phyloP scores from a whole-genome alignment of 345 rosid genomes.

The Eucalyptus cloeziana region DNA sequence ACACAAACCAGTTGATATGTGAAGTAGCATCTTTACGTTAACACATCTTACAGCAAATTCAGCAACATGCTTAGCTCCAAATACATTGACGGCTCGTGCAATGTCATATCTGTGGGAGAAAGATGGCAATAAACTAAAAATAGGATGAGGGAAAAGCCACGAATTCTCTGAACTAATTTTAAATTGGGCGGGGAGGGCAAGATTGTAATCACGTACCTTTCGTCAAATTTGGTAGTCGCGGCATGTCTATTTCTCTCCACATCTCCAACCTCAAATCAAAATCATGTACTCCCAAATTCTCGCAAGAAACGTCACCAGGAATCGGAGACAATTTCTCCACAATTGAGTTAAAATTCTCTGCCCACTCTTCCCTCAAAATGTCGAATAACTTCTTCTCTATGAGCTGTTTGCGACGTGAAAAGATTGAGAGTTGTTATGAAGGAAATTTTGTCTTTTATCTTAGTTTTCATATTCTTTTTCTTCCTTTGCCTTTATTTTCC shows the following conservation, averaged over 20 bases:
- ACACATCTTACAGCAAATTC: slow-evolving; percentile 46
- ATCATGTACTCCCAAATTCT: slow-evolving; percentile 12
- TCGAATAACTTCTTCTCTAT: not conserved
- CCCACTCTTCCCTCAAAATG: not conserved
- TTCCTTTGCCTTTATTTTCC: not conserved
- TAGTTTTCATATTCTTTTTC: not conserved
- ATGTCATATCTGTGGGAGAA: slow-evolving; percentile 22
- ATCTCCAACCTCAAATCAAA: slow-evolving; percentile 8
- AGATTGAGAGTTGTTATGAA: not conserved
- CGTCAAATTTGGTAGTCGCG: slow-evolving; percentile 33
- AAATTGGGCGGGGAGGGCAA: not conserved
- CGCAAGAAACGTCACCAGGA: slow-evolving; percentile 12
- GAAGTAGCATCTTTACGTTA: slow-evolving; percentile 33
- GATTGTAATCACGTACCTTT: slow-evolving; percentile 6
- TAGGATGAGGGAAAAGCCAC: not conserved
- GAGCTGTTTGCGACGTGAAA: not conserved
- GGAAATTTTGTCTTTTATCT: not conserved
- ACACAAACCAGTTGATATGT: slow-evolving; percentile 22
- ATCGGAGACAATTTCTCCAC: slow-evolving; percentile 1
- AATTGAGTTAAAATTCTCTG: not conserved
- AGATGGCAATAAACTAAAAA: not conserved
- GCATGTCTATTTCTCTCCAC: slow-evolving; percentile 20
- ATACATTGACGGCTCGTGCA: slow-evolving; percentile 38
- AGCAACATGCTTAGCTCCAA: slow-evolving; percentile 41
- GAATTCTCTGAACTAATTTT: not conserved